Base-by-base conservation (phyloP, 352 stramenopile species). In the Phytopythium litorale region DNA sequence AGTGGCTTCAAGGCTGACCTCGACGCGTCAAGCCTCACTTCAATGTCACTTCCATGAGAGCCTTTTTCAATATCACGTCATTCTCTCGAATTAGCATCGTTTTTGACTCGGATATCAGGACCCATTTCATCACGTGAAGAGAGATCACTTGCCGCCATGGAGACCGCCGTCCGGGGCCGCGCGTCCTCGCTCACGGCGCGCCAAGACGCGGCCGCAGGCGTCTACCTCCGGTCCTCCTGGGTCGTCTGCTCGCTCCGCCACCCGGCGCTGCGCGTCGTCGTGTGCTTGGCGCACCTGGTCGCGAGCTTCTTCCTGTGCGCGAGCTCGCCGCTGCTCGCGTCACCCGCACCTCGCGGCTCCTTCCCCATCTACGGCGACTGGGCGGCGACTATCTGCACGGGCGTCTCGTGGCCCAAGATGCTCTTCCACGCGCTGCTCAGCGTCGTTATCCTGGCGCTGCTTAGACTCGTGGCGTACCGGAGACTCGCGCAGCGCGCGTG, bases 291-390 rank as follows among this genome's bases (percentile, higher is more conserved):
- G 4, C 79, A 84, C 19, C n/a, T 73, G 32, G 15, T 71, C 32
- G 57, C 64, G 12, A 75, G 61, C 45, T 82, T 87, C 63, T 65
- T 77, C 23, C 33, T 75, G 28, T 75, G 68, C 40, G 62, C 66
- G 21, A 78, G 65, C 45, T 87, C 77, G 35, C 77, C 79, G 15
- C 65, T 89, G 15, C 48, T 73, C 16, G 68, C 65, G 28, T 76
- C 75, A 18, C 42, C 68, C 1, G 58, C 72, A 28, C 55, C 56
- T 16, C 75, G 73, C 12, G 64, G 58, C 15, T 53, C 42, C 21
- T 85, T 87, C 49, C 79, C 79, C 1, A 60, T 86, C 38, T 76
- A 76, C 50, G 66, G 73, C 3, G 46, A 78, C 19, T 57, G 78
- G 21, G 30, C 70, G 0, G 62, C 66, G 12, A 65, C 69, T 18